Evolutionary conservation across 129 eudicot genomes (phyloP).

Genomic region (Deinandra increscens): DNA sequence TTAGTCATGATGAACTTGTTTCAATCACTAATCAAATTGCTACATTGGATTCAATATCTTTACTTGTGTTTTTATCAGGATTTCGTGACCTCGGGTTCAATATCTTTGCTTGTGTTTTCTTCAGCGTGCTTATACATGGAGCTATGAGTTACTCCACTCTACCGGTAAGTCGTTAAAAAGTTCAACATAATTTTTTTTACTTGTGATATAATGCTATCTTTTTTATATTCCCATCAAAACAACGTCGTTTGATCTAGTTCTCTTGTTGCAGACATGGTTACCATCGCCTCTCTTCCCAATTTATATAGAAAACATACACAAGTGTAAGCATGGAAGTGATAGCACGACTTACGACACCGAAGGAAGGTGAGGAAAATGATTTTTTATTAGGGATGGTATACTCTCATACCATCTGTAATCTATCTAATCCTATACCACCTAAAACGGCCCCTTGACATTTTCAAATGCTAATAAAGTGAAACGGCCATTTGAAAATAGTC

Average conservation of each 20-base stretch:
- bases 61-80: constrained; percentile 47
- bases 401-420: too few species aligned
- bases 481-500: too few species aligned
- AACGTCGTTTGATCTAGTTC: not conserved
- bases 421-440: too few species aligned
- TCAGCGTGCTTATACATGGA: constrained; percentile 35
- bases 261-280: constrained; percentile 48
- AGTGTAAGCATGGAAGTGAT: constrained; percentile 73
- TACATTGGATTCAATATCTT: too few species aligned
- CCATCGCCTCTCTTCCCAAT: constrained; percentile 60
- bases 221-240: not conserved
- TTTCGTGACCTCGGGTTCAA: constrained; percentile 57
- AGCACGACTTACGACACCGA: constrained; percentile 56
- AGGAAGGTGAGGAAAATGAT: constrained; percentile 49
- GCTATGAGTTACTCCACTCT: constrained; percentile 51
- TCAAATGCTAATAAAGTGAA: too few species aligned
- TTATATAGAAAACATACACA: constrained; percentile 55
- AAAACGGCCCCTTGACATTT: too few species aligned
- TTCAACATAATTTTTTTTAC: too few species aligned
- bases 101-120: constrained; percentile 35
- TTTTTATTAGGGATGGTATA: too few species aligned
- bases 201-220: not conserved
- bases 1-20: too few species aligned
- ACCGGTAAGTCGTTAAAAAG: constrained; percentile 39
- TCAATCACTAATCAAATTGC: too few species aligned